These are phyloP conservation scores for Paragyromitra xinjiangensis DNA, from an alignment of 495 filamentous ascomycete genomes.

Conservation along the genomic window DNA sequence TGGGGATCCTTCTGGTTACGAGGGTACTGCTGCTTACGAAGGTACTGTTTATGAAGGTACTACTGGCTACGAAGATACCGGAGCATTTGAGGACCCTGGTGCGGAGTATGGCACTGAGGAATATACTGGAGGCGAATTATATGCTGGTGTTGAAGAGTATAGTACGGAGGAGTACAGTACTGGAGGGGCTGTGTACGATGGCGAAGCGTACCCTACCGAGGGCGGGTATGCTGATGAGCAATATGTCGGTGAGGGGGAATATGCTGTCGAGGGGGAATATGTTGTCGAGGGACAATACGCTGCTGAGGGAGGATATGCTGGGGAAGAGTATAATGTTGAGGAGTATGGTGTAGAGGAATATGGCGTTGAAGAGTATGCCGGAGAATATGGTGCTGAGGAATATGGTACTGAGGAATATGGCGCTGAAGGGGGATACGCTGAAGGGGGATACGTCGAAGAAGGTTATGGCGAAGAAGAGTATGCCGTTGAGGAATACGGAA, in stretches of 20 bases:
- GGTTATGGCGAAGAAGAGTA: neutral
- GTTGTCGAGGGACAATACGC: neutral
- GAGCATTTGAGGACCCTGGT: neutral
- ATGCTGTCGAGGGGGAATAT: neutral
- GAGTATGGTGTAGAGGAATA: neutral
- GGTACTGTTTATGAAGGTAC: neutral
- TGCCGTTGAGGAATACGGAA: neutral
- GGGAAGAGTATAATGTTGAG: neutral
- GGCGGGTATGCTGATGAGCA: neutral
- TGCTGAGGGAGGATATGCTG: neutral
- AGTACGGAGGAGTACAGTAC: neutral
- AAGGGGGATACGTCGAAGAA: neutral
- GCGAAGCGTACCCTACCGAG: neutral
- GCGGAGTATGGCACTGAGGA: neutral
- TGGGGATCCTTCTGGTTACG: neutral
- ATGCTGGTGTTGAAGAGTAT: neutral
- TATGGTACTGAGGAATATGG: neutral
- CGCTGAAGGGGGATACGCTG: neutral
- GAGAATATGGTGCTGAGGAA: neutral
- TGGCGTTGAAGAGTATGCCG: neutral
- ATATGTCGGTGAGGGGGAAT: neutral
- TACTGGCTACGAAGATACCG: neutral
- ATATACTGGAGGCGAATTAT: neutral
- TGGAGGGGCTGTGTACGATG: neutral
- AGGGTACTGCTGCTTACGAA: neutral